Percentiles rank a stretch among this genome's conserved stretches.
These are phyloP conservation scores for Blastomyces parvus DNA, from an alignment of 2,329 filamentous ascomycete species.

Conservation along the genomic window DNA sequence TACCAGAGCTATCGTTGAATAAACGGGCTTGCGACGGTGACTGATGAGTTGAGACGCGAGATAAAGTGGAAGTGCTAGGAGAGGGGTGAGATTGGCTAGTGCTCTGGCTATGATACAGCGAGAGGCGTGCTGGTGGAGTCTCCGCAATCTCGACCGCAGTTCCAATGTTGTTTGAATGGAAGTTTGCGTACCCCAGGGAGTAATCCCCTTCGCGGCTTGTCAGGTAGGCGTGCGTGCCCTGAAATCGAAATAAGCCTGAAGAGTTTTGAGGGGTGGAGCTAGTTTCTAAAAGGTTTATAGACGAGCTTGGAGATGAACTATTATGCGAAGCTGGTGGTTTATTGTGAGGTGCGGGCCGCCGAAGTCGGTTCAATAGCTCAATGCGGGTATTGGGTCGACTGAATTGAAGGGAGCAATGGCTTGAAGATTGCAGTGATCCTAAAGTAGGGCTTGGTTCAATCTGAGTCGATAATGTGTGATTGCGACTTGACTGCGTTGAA, in stretches of 20 bases:
- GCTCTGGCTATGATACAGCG: constrained; percentile 6
- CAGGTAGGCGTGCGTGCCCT: background rate
- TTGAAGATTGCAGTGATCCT: background rate
- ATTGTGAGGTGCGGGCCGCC: background rate
- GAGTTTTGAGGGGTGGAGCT: background rate
- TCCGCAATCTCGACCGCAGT: constrained; percentile 10
- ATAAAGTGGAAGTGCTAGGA: background rate
- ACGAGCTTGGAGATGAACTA: background rate
- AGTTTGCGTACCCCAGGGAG: background rate
- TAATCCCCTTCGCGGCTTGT: background rate
- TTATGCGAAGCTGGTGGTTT: background rate
- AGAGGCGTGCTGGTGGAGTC: constrained; percentile 10
- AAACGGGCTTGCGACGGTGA: background rate
- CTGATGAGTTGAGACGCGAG: background rate
- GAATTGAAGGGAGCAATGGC: background rate
- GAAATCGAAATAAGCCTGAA: background rate
- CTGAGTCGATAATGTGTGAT: background rate
- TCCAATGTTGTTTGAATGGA: background rate
- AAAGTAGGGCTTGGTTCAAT: background rate
- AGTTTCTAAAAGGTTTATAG: background rate
- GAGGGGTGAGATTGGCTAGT: background rate
- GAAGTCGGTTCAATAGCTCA: background rate
- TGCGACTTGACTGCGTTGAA: background rate
- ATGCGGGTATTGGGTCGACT: background rate
- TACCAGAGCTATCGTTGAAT: background rate